These are phyloP conservation scores for Mycena latifolia DNA, from an alignment of 768 basidiomycete species.

Conservation along the genomic window DNA sequence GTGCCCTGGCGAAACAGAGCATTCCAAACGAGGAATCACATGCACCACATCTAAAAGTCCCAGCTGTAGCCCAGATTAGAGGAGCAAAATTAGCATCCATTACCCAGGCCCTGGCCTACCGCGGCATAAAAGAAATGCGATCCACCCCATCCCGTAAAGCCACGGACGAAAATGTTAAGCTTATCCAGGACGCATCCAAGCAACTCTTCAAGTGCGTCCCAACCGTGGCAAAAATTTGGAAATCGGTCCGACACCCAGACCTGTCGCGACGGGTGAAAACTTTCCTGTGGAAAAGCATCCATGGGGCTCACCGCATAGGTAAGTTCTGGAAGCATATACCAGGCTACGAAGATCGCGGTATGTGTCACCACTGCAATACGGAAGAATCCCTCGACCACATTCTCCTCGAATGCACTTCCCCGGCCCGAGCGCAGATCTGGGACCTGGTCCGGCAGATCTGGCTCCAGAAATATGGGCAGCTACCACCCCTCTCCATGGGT, in stretches of 20 bases:
- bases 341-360: not conserved
- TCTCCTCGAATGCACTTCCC: too few species aligned
- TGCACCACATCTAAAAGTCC: too few species aligned
- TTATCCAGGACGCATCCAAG: too few species aligned
- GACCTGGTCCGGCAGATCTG: not conserved
- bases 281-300: not conserved
- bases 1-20: not conserved
- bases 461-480: too few species aligned
- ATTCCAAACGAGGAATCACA: not conserved
- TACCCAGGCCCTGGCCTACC: too few species aligned
- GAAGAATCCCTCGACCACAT: constrained; percentile 27
- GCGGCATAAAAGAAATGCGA: too few species aligned
- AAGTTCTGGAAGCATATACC: not conserved
- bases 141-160: not conserved
- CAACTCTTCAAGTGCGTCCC: too few species aligned
- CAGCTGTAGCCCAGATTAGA: too few species aligned
- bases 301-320: not conserved
- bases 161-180: not conserved
- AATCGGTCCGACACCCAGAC: not conserved
- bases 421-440: too few species aligned
- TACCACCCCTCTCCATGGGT: too few species aligned
- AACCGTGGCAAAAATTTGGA: constrained; percentile 4
- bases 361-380: constrained; percentile 17
- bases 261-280: not conserved
- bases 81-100: too few species aligned